A percentile compares a stretch with the other conserved stretches of the same genome.
These are phyloP conservation scores for Dryas alaskensis DNA, from an alignment of 306 rosid species.

Conservation along the genomic window DNA sequence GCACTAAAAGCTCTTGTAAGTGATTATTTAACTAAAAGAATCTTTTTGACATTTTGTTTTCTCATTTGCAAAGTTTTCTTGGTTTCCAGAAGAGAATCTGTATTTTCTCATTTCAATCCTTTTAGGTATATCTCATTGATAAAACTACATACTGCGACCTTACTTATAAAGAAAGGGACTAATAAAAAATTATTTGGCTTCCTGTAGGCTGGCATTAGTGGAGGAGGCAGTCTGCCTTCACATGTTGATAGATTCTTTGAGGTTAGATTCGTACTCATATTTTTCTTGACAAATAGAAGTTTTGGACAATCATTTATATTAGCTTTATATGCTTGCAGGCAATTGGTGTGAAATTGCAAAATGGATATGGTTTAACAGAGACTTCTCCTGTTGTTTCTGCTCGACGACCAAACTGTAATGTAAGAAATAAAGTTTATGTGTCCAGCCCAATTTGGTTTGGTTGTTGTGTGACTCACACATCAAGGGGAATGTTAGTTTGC, in stretches of 20 bases:
- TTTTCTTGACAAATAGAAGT: not conserved
- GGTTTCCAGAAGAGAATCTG: not conserved
- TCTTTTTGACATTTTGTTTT: too few relatives aligned
- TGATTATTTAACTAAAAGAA: not conserved
- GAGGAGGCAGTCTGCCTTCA: constrained; percentile 81
- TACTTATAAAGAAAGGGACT: constrained; percentile 20
- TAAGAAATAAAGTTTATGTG: constrained; percentile 35
- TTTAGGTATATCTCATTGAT: constrained; percentile 14
- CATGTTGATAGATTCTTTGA: constrained; percentile 84
- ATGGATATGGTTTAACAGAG: constrained; percentile 96
- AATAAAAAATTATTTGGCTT: constrained; percentile 30
- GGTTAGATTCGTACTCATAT: constrained; percentile 43
- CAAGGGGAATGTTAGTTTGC: not conserved
- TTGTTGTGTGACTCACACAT: not conserved
- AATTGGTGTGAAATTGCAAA: constrained; percentile 72
- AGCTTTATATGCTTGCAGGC: constrained; percentile 52
- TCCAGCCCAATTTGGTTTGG: not conserved
- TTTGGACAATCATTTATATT: constrained; percentile 7
- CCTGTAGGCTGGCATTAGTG: constrained; percentile 90
- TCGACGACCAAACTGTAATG: constrained; percentile 67
- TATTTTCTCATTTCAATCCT: not conserved
- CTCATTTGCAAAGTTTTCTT: not conserved
- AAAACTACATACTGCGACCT: constrained; percentile 20
- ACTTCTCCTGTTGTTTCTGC: constrained; percentile 81
- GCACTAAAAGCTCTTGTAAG: not conserved